phyloP scores from a whole-genome alignment of 2,329 filamentous ascomycete species.

The Paecilomyces formosus region DNA sequence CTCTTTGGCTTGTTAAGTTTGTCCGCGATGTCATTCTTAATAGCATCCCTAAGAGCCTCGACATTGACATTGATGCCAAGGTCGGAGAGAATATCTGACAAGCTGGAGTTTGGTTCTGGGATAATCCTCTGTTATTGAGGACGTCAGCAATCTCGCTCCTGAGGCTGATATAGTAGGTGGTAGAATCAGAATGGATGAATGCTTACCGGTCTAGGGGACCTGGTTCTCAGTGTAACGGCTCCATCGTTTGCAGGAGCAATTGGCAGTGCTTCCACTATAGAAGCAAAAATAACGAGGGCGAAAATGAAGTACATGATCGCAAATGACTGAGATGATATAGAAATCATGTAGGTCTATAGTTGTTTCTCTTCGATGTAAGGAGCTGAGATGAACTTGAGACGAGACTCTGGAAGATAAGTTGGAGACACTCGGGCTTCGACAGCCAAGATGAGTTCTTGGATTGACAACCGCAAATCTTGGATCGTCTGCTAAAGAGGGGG shows the following conservation, averaged over 20 bases:
- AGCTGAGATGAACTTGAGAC: neutral
- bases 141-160: neutral
- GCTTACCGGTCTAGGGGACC: neutral
- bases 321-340: neutral
- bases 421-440: neutral
- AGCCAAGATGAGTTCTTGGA: neutral
- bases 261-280: neutral
- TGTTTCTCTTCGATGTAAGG: neutral
- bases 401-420: neutral
- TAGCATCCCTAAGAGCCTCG: neutral
- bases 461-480: neutral
- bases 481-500: neutral
- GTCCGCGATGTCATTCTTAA: neutral
- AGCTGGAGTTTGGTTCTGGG: neutral
- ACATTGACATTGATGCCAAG: neutral
- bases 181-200: neutral
- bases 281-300: neutral
- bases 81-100: neutral
- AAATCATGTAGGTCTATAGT: neutral
- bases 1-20: neutral
- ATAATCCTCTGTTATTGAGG: neutral
- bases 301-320: neutral
- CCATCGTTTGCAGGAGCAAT: neutral
- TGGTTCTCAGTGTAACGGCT: neutral
- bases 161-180: neutral